Base-by-base conservation (phyloP, 2,329 filamentous ascomycete species). In the Cadophora gregata region DNA sequence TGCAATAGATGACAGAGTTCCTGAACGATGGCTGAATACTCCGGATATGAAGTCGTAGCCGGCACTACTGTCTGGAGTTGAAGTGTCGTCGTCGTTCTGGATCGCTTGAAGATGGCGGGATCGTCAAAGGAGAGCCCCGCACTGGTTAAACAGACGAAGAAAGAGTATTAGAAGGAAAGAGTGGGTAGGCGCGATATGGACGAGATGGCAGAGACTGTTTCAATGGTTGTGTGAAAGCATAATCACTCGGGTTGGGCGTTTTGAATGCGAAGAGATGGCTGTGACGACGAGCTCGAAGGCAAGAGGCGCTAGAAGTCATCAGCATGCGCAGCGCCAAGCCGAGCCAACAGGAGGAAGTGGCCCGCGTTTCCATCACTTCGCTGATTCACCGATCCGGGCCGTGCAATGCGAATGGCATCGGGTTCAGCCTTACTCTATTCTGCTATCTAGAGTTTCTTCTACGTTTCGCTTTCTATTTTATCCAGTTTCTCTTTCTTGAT, bases 161-260 rank as follows among this genome's bases (percentile, higher is more conserved):
- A 50, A 60, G 21, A 31, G 10, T 50, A 29, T 27, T 33, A 25
- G 55, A 38, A 38, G 31, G 27, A 53, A 38, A 45, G 21, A 25
- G 29, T n/a, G 42, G 53, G 47, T 29, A 53, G 58, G 29, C 31
- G 8, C 3, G 59, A 10, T 12, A 8, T 51, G 47, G n/a, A 38
- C 27, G 47, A 42, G 59, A 58, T 42, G 24, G 31, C 25, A 27
- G 45, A 9, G 14, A 19, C 9, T 70, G 68, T 66, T 70, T 72
- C 65, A 70, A 68, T 67, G 51, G 59, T 59, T 60, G 67, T 66
- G 56, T 24, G 50, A 67, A 58, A 64, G 64, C 67, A 69, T 69
- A 67, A 63, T 64, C 65, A 31, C 31, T 65, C 53, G 24, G 60
- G 45, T 55, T 62, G 36, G 59, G 66, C 65, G 65, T 45, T 53